Evolutionary conservation across 805 yeast species (phyloP).

Genomic region (Starmera caribaea): DNA sequence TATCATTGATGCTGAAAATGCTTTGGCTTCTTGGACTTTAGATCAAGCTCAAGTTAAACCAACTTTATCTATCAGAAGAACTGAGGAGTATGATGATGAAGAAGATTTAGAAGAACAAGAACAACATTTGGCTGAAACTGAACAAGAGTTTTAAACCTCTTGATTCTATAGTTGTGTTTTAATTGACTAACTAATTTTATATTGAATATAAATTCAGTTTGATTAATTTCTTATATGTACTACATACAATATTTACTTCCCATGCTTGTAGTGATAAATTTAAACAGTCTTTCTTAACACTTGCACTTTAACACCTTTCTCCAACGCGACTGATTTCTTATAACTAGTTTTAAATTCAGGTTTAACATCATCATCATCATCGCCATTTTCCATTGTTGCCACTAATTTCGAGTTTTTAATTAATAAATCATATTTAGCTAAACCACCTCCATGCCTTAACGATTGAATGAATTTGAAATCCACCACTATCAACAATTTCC

Average conservation of each 20-base stretch:
- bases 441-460: neutral
- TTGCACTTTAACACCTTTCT: slow-evolving; percentile 12
- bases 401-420: slow-evolving; percentile 7
- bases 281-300: slow-evolving; percentile 8
- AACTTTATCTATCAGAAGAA: slow-evolving; percentile 56
- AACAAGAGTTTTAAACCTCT: slow-evolving; percentile 25
- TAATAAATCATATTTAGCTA: neutral
- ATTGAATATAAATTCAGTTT: too few species aligned
- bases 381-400: slow-evolving; percentile 2
- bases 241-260: neutral
- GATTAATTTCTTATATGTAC: too few species aligned
- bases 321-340: slow-evolving; percentile 5
- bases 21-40: slow-evolving; percentile 76
- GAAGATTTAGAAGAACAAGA: slow-evolving; percentile 42
- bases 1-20: slow-evolving; percentile 77
- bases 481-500: slow-evolving; percentile 5
- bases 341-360: slow-evolving; percentile 12
- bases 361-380: slow-evolving; percentile 9
- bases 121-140: slow-evolving; percentile 39
- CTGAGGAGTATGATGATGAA: slow-evolving; percentile 46
- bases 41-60: slow-evolving; percentile 79
- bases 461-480: slow-evolving; percentile 5
- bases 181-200: neutral
- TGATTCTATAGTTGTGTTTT: too few species aligned
- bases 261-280: too few species aligned